Evolutionary conservation across 2,329 filamentous ascomycete species (phyloP).

Genomic region (Penicillium sp.): DNA sequence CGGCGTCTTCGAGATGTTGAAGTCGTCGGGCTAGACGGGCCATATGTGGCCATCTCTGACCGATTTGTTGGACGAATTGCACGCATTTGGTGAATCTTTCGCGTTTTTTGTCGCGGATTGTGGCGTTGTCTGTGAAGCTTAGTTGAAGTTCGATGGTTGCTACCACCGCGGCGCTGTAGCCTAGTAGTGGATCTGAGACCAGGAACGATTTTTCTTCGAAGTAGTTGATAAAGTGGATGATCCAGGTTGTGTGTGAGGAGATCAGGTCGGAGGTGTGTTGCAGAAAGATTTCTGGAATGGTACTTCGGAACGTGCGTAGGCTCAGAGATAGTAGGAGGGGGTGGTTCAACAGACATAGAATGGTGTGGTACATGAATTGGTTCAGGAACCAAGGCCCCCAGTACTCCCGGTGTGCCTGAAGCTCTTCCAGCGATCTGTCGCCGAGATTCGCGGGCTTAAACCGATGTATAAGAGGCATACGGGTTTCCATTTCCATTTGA

Average conservation of each 20-base stretch:
- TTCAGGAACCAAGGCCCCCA: constrained; percentile 60
- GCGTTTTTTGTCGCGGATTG: constrained; percentile 47
- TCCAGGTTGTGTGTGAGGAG: constrained; percentile 57
- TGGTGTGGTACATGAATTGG: constrained; percentile 59
- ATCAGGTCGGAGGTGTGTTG: constrained; percentile 59
- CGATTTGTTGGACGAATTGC: constrained; percentile 48
- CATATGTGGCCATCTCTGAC: constrained; percentile 52
- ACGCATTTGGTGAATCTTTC: constrained; percentile 52
- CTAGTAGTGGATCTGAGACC: constrained; percentile 53
- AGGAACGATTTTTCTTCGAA: constrained; percentile 51
- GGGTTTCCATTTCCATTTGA: constrained; percentile 58
- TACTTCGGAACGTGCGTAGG: constrained; percentile 57
- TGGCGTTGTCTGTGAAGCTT: constrained; percentile 52
- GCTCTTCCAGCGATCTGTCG: constrained; percentile 45
- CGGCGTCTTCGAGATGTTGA: constrained; percentile 48
- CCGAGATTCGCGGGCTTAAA: constrained; percentile 56
- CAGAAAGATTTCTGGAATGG: constrained; percentile 59
- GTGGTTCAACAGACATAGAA: constrained; percentile 59
- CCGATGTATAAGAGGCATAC: constrained; percentile 55
- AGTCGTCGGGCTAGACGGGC: constrained; percentile 49
- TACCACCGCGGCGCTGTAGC: constrained; percentile 57
- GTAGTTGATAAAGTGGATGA: constrained; percentile 57
- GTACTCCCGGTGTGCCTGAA: constrained; percentile 54
- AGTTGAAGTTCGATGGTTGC: constrained; percentile 60
- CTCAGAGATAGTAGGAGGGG: constrained; percentile 58